Percentiles rank a stretch among this genome's conserved stretches.
phyloP scores from a whole-genome alignment of 495 filamentous ascomycete species.

The Evernia prunastri region DNA sequence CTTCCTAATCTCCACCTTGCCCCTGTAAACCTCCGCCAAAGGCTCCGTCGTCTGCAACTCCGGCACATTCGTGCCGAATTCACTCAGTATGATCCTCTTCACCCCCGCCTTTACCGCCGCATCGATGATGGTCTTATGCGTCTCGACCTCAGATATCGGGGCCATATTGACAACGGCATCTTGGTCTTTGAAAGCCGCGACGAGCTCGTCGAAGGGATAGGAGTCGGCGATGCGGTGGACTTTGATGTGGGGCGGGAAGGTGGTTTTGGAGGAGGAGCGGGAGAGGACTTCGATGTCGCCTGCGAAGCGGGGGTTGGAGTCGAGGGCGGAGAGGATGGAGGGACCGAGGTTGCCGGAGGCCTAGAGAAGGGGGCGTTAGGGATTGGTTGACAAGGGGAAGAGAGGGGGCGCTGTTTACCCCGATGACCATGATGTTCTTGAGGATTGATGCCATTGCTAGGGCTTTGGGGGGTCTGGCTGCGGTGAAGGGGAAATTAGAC shows the following conservation, averaged over 20 bases:
- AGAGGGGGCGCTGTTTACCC: slow-evolving; percentile 20
- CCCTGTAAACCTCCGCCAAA: slow-evolving; percentile 37
- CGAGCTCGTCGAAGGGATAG: slow-evolving; percentile 50
- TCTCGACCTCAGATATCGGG: slow-evolving; percentile 23
- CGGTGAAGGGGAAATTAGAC: not conserved
- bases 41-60: slow-evolving; percentile 26
- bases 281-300: slow-evolving; percentile 43
- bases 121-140: slow-evolving; percentile 43
- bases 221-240: slow-evolving; percentile 58
- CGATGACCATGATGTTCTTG: slow-evolving; percentile 32
- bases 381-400: slow-evolving; percentile 11
- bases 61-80: slow-evolving; percentile 40
- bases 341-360: slow-evolving; percentile 37
- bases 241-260: slow-evolving; percentile 36
- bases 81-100: slow-evolving; percentile 48
- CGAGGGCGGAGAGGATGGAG: slow-evolving; percentile 34
- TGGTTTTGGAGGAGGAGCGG: slow-evolving; percentile 35
- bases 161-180: slow-evolving; percentile 44
- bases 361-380: slow-evolving; percentile 21
- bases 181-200: slow-evolving; percentile 38
- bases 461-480: too few species aligned
- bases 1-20: slow-evolving; percentile 40
- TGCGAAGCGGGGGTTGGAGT: slow-evolving; percentile 44
- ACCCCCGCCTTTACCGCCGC: slow-evolving; percentile 47
- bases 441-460: slow-evolving; percentile 10